Conservation (phyloP, 371 early-diverging fungal genomes). For the Mortierella sp. region DNA sequence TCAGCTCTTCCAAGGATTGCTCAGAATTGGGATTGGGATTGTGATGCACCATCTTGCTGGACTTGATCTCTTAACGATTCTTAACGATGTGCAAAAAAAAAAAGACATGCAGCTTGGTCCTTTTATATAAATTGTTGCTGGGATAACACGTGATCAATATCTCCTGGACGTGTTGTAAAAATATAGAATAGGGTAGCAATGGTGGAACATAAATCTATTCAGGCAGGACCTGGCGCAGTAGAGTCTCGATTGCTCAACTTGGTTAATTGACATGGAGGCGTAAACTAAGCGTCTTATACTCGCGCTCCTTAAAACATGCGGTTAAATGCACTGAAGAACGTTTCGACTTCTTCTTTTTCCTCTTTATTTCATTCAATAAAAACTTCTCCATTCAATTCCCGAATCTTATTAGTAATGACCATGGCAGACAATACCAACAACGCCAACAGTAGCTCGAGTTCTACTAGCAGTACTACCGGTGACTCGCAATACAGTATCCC, state of each 20-base stretch:
- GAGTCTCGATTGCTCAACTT: too few species aligned
- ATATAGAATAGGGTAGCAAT: too few species aligned
- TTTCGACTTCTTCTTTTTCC: not conserved
- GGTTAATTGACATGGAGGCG: too few species aligned
- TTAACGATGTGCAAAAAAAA: not conserved
- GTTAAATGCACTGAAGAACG: too few species aligned
- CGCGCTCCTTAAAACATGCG: too few species aligned
- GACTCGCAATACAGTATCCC: slow-evolving; percentile 27
- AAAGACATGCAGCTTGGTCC: not conserved
- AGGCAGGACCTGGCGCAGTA: too few species aligned
- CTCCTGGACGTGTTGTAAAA: too few species aligned
- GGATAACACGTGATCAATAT: too few species aligned
- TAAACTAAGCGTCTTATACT: not conserved
- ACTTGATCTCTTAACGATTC: not conserved
- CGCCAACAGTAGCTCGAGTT: not conserved
- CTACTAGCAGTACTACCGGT: not conserved
- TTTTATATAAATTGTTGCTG: not conserved
- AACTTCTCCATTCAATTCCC: not conserved
- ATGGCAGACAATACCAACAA: not conserved
- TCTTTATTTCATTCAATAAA: slow-evolving; percentile 14
- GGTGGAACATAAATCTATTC: too few species aligned
- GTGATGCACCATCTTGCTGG: slow-evolving; percentile 28
- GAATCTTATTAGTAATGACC: not conserved
- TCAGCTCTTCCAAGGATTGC: slow-evolving; percentile 52
- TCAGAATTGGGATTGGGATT: slow-evolving; percentile 24